A percentile compares a stretch with the other conserved stretches of the same genome.
These are phyloP conservation scores for Cercospora janseana DNA, from an alignment of 2,329 filamentous ascomycete species.

Conservation along the genomic window DNA sequence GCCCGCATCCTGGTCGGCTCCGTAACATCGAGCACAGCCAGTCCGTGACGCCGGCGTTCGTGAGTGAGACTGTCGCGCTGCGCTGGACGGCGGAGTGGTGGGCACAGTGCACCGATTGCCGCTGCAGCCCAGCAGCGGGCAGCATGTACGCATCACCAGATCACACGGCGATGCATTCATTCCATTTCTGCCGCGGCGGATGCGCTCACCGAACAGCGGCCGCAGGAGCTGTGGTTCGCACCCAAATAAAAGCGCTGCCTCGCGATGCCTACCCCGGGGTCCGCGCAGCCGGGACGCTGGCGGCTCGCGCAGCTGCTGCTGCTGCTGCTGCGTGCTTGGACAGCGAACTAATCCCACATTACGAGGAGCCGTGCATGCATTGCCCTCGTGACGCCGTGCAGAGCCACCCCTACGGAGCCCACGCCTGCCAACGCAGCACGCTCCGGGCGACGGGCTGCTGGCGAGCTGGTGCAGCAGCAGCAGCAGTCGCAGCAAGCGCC, in stretches of 20 bases:
- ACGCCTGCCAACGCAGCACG: slow-evolving; percentile 9
- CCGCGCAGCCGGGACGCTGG: slow-evolving; percentile 6
- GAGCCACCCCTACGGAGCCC: background rate
- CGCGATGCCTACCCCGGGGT: slow-evolving; percentile 2
- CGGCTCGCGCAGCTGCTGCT: no score
- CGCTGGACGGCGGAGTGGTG: background rate
- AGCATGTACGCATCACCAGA: background rate
- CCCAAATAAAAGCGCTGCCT: slow-evolving; percentile 1
- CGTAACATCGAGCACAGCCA: background rate
- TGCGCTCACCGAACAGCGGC: background rate
- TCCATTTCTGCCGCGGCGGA: background rate
- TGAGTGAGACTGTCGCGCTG: slow-evolving; percentile 3
- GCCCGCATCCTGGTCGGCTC: background rate
- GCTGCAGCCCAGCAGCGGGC: background rate
- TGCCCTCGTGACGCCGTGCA: slow-evolving; percentile 2
- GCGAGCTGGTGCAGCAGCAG: background rate
- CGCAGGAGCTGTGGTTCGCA: slow-evolving; percentile 3
- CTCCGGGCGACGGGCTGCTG: background rate
- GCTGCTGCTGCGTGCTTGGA: no score
- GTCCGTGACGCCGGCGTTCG: slow-evolving; percentile 1
- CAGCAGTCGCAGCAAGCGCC: slow-evolving; percentile 2
- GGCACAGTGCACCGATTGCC: background rate
- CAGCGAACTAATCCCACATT: no score
- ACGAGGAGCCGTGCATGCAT: background rate
- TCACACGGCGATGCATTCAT: background rate